phyloP scores from a whole-genome alignment of 306 rosid species.

The Vigna reflexopilosa region DNA sequence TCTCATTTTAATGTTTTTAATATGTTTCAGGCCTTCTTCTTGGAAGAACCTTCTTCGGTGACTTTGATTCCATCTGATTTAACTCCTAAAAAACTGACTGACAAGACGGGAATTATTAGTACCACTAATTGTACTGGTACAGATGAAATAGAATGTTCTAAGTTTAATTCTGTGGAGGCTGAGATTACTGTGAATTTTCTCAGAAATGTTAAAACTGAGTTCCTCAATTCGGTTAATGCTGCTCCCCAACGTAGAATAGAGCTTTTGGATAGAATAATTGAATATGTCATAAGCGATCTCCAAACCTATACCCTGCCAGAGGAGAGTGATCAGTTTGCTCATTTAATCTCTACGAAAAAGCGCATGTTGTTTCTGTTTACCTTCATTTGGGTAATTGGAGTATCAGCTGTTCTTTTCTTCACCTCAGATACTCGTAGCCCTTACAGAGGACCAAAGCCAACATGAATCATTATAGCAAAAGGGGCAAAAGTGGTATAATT shows the following conservation, averaged over 20 bases:
- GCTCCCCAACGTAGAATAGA: slow-evolving; percentile 61
- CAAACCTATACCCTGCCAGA: slow-evolving; percentile 35
- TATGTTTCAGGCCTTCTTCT: slow-evolving; percentile 43
- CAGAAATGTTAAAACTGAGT: slow-evolving; percentile 44
- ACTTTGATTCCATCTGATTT: slow-evolving; percentile 29
- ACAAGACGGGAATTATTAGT: neutral
- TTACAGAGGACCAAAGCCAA: slow-evolving; percentile 55
- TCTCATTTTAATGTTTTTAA: slow-evolving; percentile 24
- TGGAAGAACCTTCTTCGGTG: slow-evolving; percentile 40
- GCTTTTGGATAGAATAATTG: slow-evolving; percentile 59
- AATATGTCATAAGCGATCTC: slow-evolving; percentile 51
- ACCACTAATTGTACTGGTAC: slow-evolving; percentile 23
- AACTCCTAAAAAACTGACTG: slow-evolving; percentile 14
- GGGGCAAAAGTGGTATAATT: slow-evolving; percentile 34
- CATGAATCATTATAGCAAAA: slow-evolving; percentile 50
- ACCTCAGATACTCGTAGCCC: slow-evolving; percentile 43
- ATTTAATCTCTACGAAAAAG: slow-evolving; percentile 45
- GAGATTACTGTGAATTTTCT: slow-evolving; percentile 52
- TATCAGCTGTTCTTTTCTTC: slow-evolving; percentile 47
- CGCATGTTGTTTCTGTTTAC: slow-evolving; percentile 44
- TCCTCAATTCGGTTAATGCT: slow-evolving; percentile 46
- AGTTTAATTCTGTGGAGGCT: slow-evolving; percentile 46
- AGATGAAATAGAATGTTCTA: slow-evolving; percentile 6
- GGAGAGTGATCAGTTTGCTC: slow-evolving; percentile 46
- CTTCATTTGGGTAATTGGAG: slow-evolving; percentile 58